Base-by-base conservation (phyloP, 1,284 basidiomycete genomes). In the Coniophora puteana region DNA sequence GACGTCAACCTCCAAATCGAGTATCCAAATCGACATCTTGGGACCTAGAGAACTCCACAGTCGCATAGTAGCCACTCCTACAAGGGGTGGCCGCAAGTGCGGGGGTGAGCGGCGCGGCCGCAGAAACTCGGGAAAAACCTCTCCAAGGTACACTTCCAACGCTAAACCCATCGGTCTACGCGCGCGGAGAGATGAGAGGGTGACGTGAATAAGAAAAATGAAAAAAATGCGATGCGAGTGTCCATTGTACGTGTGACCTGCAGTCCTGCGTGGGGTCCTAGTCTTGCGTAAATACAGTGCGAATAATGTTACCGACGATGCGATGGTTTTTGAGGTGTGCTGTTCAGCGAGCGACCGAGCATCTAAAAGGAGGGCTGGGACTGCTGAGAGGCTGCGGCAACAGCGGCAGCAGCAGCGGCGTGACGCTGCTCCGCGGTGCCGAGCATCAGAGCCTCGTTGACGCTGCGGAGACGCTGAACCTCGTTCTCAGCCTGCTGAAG, bases 381-480 rank as follows among this genome's bases (percentile, higher is more conserved):
- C 38, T 67, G 68, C 50, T 71, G 70, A 3, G 61, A 63, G n/a
- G 69, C 71, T 44, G 74, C 68, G 46, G 71, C 68, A 33, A 76
- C 68, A 40, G 76, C 74, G 40, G 76, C 72, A 28, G 74, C 71
- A 38, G 79, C 72, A 36, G 77, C 78, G 47, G 77, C 76, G 49
- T 79, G 78, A 54, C 79, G 69, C 52, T 81, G 80, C 63, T 80
- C 80, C 34, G 83, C 81, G 45, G 82, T 83, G 62, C 80, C 79
- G 60, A 89, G 78, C 83, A 89, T 89, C 58, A 90, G 72, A 29
- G 83, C 82, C 74, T 90, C 86, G 63, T 89, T 89, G 54, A 90
- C 80, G 55, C 76, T 82, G 64, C 83, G 77, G 57, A 89, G 81
- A 52, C 84, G 76, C 57, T 77, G 71, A 49, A 85, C 83, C 68